Base-by-base conservation (phyloP, 148 eudicot species). In the Amaranthus cruentus region DNA sequence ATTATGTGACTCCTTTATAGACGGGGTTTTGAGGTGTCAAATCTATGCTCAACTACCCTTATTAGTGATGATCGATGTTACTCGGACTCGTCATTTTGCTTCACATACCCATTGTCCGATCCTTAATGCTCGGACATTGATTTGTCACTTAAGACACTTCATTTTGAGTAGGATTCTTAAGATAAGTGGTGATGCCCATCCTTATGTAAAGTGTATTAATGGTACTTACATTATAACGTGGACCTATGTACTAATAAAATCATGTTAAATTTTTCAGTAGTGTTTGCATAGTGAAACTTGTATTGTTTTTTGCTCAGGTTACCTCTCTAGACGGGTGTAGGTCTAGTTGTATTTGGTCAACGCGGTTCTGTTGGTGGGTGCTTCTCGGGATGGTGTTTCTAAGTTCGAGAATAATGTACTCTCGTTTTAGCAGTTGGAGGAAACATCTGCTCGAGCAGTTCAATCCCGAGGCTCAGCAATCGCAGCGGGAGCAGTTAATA, bases 301-400 rank as follows among this genome's bases (percentile, higher is more conserved):
- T 52, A 13, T 21, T 52, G 14, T 66, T 71, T 56, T 72, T 38
- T 61, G 28, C 15, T 52, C 71, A 80, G 82, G 82, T 44, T 18
- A 53, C 49, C 51, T 58, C 55, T 57, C 52, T 64, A 68, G 70
- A 74, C 44, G 58, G 71, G 49, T 58, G 81, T 53, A 74, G 18
- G 62, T 53, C 63, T 55, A 66, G 51, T 74, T 74, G 77, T 75
- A 80, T 76, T 62, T 81, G 86, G 81, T 75, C 69, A 62, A 75
- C 68, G 13, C 74, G 68, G 47, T 72, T 78, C 4, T 83, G 81
- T 76, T 78, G 81, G 84, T 83, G 91, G 84, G 76, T 67, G 69
- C 75, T 88, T 71, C 42, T 81, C 21, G 89, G 83, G 53, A 52
- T 85, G 53, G 21, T 85, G 61, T 73, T 69, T 38, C 55, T 83